These are phyloP conservation scores for Xylariaceae sp. DNA, from an alignment of 2,329 filamentous ascomycete genomes.

Conservation along the genomic window DNA sequence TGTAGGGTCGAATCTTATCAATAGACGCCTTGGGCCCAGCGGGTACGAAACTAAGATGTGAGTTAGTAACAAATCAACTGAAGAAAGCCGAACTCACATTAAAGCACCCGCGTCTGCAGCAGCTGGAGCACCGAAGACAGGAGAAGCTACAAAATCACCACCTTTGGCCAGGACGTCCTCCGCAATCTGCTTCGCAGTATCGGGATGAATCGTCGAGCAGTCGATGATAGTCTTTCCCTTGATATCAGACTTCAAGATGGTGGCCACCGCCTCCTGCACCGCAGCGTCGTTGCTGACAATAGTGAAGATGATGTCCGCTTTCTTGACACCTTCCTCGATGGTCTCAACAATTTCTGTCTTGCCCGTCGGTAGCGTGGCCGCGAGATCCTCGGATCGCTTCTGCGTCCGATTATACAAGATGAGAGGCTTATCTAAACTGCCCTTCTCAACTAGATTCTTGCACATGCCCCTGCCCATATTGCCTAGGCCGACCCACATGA, in stretches of 20 bases:
- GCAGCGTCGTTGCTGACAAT: constrained; percentile 77
- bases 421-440: constrained; percentile 64
- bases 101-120: constrained; percentile 62
- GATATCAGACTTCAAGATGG: constrained; percentile 53
- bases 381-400: constrained; percentile 61
- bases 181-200: constrained; percentile 67
- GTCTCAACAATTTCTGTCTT: constrained; percentile 62
- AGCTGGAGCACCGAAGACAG: constrained; percentile 60
- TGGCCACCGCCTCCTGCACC: constrained; percentile 58
- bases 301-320: constrained; percentile 75
- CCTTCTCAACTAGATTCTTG: constrained; percentile 79
- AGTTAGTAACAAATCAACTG: not conserved
- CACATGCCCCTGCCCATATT: constrained; percentile 88
- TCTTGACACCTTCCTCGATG: constrained; percentile 61
- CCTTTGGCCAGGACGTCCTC: constrained; percentile 54
- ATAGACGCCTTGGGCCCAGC: constrained; percentile 56
- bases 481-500: constrained; percentile 79
- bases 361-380: constrained; percentile 53
- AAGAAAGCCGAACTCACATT: constrained; percentile 34
- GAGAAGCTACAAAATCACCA: constrained; percentile 70
- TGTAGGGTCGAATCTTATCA: constrained; percentile 60
- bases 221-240: constrained; percentile 78
- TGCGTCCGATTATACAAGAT: constrained; percentile 77
- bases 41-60: constrained; percentile 48
- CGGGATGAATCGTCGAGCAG: constrained; percentile 83